Evolutionary conservation across 1,284 basidiomycete genomes (phyloP), one percentile per base, ranked within the genome.

Genomic region (Vanrija pseudolonga): DNA sequence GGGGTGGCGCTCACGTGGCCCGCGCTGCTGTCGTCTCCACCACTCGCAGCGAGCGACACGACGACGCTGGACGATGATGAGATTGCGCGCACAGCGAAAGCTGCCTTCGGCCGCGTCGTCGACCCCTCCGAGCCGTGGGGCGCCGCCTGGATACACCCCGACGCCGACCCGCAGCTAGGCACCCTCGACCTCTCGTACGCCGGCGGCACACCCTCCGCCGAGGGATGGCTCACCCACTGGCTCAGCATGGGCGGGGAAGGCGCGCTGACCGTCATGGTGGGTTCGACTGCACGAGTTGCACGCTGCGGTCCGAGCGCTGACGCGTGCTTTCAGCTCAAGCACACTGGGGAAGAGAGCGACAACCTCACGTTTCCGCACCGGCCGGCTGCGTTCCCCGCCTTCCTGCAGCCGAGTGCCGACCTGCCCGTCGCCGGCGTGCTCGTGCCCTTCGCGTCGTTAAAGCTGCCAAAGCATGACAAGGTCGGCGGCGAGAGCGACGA

Each of bases 351-450:
- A 4, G 32, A 32, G 32, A 32, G 24, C 24, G 23, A 32, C 23
- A 76, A 77, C 55, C 15, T 73, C n/a, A 67, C 71, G 0, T 59
- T 76, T 6, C 70, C 71, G 0, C 76, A 77, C 56, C 66, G 76
- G 18, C 74, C 73, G 1, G 69, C 74, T 4, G 71, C 76, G 3
- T 77, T 76, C 62, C 76, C 76, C 4, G 49, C 61, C 2, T 64
- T 65, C 23, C 55, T 75, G 6, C 32, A 59, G 1, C 42, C 55
- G 2, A 52, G 49, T 7, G 44, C 58, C 12, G 39, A 56, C 6
- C 64, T 75, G 8, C 75, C 75, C 1, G 17, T 72, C 9, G 49
- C 56, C 2, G 75, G 75, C 23, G 54, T 58, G 18, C 50, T 77
- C 6, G 42, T 55, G 6, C 61, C 65, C 7, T 72, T 76, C 53